Evolutionary conservation across 2,329 filamentous ascomycete genomes (phyloP).

Genomic region (Phialophora chinensis): DNA sequence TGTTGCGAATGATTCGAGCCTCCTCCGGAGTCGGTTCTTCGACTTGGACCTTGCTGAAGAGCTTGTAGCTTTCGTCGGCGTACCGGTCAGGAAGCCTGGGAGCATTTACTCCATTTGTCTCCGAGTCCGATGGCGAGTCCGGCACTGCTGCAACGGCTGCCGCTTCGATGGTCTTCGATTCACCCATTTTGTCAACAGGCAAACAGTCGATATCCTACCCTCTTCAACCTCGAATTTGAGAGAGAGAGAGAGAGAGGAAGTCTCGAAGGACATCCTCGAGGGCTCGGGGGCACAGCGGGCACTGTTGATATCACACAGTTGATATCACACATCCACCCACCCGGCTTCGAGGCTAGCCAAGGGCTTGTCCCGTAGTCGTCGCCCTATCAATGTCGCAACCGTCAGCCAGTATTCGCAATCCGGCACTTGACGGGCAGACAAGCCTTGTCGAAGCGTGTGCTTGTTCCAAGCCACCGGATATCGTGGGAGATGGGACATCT

Average conservation of each 20-base stretch:
- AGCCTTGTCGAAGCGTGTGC: not conserved
- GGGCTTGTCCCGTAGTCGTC: not conserved
- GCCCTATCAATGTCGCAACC: not conserved
- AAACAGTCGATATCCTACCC: not conserved
- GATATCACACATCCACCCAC: constrained; percentile 1
- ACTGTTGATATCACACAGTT: not conserved
- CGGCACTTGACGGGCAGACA: not conserved
- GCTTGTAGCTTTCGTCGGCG: constrained; percentile 53
- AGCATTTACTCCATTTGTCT: not conserved
- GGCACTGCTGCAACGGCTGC: not conserved
- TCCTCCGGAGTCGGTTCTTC: constrained; percentile 47
- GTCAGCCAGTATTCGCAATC: constrained; percentile 12
- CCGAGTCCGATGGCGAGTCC: not conserved
- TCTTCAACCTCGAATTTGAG: not conserved
- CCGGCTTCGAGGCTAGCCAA: not conserved
- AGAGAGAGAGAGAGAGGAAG: not conserved
- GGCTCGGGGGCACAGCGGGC: too few relatives aligned
- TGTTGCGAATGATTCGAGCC: constrained; percentile 44
- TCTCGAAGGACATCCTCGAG: not conserved
- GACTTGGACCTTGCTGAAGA: constrained; percentile 49
- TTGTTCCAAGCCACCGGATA: not conserved
- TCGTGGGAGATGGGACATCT: not conserved
- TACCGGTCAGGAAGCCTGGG: constrained; percentile 48
- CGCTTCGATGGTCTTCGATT: not conserved
- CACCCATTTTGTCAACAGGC: not conserved